A percentile compares a stretch with the other conserved stretches of the same genome.
These are phyloP conservation scores for Fusarium veterinarium DNA, from an alignment of 2,329 filamentous ascomycete species.

Conservation along the genomic window DNA sequence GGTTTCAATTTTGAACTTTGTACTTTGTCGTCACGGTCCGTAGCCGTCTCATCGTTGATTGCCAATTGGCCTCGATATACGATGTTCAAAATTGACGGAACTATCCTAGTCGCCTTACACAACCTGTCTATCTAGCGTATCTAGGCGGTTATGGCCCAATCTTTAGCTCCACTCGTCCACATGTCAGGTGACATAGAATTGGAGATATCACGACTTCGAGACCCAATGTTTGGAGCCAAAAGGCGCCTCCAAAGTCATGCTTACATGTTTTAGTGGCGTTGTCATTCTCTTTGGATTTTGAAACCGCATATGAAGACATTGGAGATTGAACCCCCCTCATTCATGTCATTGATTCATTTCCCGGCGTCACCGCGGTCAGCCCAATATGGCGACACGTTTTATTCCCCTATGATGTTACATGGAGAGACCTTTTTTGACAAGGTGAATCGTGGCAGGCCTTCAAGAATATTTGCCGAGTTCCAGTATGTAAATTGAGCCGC, in stretches of 20 bases:
- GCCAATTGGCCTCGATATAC: not conserved
- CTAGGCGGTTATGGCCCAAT: not conserved
- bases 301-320: constrained; percentile 30
- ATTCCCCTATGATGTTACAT: not conserved
- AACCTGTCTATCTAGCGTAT: not conserved
- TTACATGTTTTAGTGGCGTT: constrained; percentile 38
- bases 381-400: constrained; percentile 17
- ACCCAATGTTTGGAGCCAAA: constrained; percentile 9
- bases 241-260: constrained; percentile 26
- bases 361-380: constrained; percentile 13
- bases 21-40: not conserved
- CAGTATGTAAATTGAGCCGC: constrained; percentile 19
- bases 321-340: constrained; percentile 15
- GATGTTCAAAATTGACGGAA: not conserved
- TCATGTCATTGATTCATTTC: constrained; percentile 2
- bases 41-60: not conserved
- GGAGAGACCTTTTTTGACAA: not conserved
- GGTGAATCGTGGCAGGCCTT: not conserved
- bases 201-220: constrained; percentile 10
- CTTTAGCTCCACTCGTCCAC: constrained; percentile 1
- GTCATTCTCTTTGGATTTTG: constrained; percentile 21
- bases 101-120: not conserved
- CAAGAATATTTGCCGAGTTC: not conserved
- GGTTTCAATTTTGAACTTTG: not conserved
- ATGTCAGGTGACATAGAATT: constrained; percentile 26